These are phyloP conservation scores for Salix koriyanagi DNA, from an alignment of 345 rosid species.

Conservation along the genomic window DNA sequence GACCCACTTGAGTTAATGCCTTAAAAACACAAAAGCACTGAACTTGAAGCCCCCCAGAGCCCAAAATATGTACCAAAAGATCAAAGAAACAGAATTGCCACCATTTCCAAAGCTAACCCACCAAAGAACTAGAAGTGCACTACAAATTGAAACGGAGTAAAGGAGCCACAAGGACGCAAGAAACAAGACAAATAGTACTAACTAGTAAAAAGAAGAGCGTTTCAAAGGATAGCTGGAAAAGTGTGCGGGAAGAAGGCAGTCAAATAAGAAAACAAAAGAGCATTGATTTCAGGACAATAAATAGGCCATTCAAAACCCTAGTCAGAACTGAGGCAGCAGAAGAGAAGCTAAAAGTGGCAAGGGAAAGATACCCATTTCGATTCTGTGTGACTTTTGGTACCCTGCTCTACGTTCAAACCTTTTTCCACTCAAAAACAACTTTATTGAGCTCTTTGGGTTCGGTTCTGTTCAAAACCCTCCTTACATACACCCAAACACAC, in stretches of 20 bases:
- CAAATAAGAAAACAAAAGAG: constrained; percentile 45
- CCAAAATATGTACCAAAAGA: constrained; percentile 19
- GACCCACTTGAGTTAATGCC: constrained; percentile 18
- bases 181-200: constrained; percentile 12
- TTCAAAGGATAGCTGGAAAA: constrained; percentile 32
- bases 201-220: constrained; percentile 16
- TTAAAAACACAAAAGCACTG: constrained; percentile 15
- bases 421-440: constrained; percentile 31
- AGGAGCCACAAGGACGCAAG: constrained; percentile 23
- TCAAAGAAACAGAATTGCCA: constrained; percentile 21
- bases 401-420: constrained; percentile 35
- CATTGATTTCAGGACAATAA: constrained; percentile 65
- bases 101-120: constrained; percentile 32
- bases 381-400: constrained; percentile 61
- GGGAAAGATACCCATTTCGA: constrained; percentile 81
- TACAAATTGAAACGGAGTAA: constrained; percentile 22
- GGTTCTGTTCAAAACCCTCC: constrained; percentile 26
- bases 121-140: constrained; percentile 24
- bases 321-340: constrained; percentile 45
- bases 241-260: constrained; percentile 36
- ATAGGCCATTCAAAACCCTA: constrained; percentile 56
- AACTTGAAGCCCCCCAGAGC: constrained; percentile 11
- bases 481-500: constrained; percentile 18
- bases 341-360: constrained; percentile 42
- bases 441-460: constrained; percentile 34